Conservation (phyloP, 73 alveolate genomes). For the Uronychia setigera region DNA sequence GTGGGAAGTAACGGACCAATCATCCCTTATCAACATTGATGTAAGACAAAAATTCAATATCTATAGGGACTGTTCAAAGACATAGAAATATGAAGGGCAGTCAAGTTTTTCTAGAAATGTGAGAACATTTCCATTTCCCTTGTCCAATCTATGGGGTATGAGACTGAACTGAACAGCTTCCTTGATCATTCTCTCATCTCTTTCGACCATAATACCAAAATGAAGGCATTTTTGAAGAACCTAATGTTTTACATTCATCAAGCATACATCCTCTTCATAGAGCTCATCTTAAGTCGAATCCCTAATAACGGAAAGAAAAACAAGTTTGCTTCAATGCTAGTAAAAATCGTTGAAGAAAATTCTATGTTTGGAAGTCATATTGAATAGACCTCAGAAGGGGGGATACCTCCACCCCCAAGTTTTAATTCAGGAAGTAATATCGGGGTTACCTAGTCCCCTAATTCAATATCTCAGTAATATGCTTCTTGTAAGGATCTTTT, state of each 20-base stretch:
- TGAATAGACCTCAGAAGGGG: neutral
- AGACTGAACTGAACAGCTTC: neutral
- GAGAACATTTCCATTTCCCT: neutral
- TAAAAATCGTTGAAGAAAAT: neutral
- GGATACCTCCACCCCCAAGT: too few relatives aligned
- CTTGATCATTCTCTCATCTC: neutral
- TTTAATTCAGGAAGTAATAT: too few relatives aligned
- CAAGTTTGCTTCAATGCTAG: neutral
- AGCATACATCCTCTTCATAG: neutral
- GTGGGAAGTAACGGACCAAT: slow-evolving; percentile 60
- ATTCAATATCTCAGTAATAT: too few relatives aligned
- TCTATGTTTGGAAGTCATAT: neutral
- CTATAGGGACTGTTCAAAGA: neutral
- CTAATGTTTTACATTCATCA: neutral
- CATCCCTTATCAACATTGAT: slow-evolving; percentile 5
- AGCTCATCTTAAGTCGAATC: neutral
- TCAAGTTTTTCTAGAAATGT: neutral
- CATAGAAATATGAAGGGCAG: neutral
- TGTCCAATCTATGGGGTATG: neutral
- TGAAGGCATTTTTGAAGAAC: neutral
- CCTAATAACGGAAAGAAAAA: neutral
- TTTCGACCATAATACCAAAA: neutral
- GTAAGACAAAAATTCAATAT: too few relatives aligned
- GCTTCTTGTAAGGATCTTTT: too few relatives aligned
- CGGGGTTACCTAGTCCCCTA: too few relatives aligned